Percentiles rank a stretch among this genome's conserved stretches.
These are phyloP conservation scores for Sugiyamaella neomexicana DNA, from an alignment of 1,139 yeast genomes.

Conservation along the genomic window DNA sequence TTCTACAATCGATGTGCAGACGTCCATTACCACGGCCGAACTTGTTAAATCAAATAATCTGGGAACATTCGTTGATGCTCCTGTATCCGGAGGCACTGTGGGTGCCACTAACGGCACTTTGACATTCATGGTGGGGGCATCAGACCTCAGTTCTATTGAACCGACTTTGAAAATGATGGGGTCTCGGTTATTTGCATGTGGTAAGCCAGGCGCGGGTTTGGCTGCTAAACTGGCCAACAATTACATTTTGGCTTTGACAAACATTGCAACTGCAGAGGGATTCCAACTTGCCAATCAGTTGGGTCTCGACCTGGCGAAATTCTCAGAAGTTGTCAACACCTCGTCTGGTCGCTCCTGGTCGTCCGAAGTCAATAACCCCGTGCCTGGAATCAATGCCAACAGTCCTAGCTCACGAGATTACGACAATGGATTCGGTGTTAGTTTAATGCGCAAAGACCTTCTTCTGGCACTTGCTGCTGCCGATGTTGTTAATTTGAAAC, in stretches of 20 bases:
- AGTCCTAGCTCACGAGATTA: conserved; percentile 53
- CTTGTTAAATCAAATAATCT: conserved; percentile 25
- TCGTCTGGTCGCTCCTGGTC: conserved; percentile 67
- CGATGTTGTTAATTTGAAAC: conserved; percentile 27
- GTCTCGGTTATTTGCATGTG: conserved; percentile 54
- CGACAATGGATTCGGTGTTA: conserved; percentile 56
- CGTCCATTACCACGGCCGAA: conserved; percentile 45
- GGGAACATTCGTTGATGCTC: conserved; percentile 54
- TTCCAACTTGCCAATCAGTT: conserved; percentile 58
- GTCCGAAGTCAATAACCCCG: conserved; percentile 60
- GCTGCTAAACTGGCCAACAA: conserved; percentile 63
- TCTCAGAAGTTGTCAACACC: conserved; percentile 55
- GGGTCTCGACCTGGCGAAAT: conserved; percentile 52
- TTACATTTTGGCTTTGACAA: conserved; percentile 57
- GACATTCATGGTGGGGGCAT: conserved; percentile 56
- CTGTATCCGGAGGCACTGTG: conserved; percentile 62
- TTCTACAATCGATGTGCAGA: conserved; percentile 56
- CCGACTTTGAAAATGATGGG: conserved; percentile 51
- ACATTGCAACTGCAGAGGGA: conserved; percentile 61
- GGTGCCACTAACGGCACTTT: conserved; percentile 60
- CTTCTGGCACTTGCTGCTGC: conserved; percentile 57
- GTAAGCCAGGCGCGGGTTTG: conserved; percentile 57
- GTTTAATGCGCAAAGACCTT: conserved; percentile 57
- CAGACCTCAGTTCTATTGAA: conserved; percentile 23
- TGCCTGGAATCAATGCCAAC: conserved; percentile 51